Percentiles rank a stretch among this genome's conserved stretches.
These are phyloP conservation scores for Casuarina equisetifolia DNA, from an alignment of 306 rosid genomes.

Conservation along the genomic window DNA sequence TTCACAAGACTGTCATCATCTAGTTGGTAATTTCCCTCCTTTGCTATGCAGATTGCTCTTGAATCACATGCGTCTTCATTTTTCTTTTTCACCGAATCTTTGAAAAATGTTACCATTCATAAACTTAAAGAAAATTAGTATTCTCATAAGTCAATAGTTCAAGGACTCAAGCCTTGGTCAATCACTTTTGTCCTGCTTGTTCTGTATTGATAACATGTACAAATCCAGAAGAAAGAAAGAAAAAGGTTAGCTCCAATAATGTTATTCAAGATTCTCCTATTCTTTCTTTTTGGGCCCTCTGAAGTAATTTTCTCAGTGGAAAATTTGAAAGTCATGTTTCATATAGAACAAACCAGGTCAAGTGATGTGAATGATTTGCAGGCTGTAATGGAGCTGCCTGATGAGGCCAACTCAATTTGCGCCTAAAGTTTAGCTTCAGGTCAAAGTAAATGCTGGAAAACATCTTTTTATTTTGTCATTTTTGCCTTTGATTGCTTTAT, in stretches of 20 bases:
- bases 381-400: not conserved
- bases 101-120: too few species aligned
- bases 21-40: not conserved
- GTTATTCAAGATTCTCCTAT: not conserved
- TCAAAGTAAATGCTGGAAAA: not conserved
- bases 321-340: not conserved
- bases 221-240: too few species aligned
- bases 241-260: too few species aligned
- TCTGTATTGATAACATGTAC: too few species aligned
- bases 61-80: not conserved
- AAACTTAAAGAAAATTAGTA: too few species aligned
- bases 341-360: not conserved
- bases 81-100: too few species aligned
- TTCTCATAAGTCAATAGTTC: too few species aligned
- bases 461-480: not conserved
- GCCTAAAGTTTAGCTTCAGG: conserved; percentile 1
- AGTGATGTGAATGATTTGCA: not conserved
- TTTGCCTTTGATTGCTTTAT: not conserved
- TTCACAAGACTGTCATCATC: not conserved
- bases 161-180: too few species aligned
- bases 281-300: too few species aligned
- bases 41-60: not conserved
- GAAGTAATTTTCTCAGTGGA: too few species aligned
- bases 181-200: not conserved
- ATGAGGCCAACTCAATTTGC: not conserved